A percentile compares a stretch with the other conserved stretches of the same genome.
These are phyloP conservation scores for Sporothrix brunneoviolacea DNA, from an alignment of 2,329 filamentous ascomycete genomes.

Conservation along the genomic window DNA sequence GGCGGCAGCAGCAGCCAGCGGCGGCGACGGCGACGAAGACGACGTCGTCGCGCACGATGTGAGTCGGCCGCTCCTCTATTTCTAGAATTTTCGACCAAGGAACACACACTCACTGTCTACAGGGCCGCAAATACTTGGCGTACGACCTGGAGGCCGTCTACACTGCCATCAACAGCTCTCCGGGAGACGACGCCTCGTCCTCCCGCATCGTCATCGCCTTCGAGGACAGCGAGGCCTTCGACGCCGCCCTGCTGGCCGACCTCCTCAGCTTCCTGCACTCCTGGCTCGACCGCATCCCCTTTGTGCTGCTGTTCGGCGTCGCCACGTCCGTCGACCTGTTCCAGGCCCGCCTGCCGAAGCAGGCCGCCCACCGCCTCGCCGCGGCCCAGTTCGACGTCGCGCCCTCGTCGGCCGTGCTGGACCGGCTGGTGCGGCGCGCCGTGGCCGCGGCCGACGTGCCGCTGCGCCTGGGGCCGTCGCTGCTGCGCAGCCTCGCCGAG, in stretches of 20 bases:
- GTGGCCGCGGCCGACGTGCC: constrained; percentile 51
- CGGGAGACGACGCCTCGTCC: constrained; percentile 32
- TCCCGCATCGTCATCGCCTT: constrained; percentile 62
- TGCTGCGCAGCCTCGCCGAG: constrained; percentile 59
- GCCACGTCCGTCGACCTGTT: constrained; percentile 77
- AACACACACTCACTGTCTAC: not conserved
- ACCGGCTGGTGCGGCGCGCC: constrained; percentile 61
- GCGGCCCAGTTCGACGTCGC: constrained; percentile 73
- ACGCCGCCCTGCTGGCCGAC: constrained; percentile 64
- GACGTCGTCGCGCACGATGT: constrained; percentile 44
- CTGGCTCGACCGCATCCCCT: constrained; percentile 71
- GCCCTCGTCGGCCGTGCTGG: constrained; percentile 63
- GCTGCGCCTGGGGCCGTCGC: constrained; percentile 56
- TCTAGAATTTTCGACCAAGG: too few species aligned
- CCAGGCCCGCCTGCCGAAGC: constrained; percentile 64
- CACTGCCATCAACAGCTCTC: constrained; percentile 38
- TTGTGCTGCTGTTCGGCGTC: constrained; percentile 70
- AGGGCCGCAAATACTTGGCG: constrained; percentile 62
- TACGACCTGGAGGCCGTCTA: constrained; percentile 71
- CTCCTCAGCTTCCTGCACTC: constrained; percentile 59
- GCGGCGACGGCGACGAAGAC: constrained; percentile 43
- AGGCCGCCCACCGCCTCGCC: constrained; percentile 58
- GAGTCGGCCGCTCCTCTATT: too few species aligned
- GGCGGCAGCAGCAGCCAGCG: constrained; percentile 33
- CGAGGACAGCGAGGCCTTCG: constrained; percentile 78